Conservation (phyloP, 179 eudicot species). For the Pouteria campechiana region DNA sequence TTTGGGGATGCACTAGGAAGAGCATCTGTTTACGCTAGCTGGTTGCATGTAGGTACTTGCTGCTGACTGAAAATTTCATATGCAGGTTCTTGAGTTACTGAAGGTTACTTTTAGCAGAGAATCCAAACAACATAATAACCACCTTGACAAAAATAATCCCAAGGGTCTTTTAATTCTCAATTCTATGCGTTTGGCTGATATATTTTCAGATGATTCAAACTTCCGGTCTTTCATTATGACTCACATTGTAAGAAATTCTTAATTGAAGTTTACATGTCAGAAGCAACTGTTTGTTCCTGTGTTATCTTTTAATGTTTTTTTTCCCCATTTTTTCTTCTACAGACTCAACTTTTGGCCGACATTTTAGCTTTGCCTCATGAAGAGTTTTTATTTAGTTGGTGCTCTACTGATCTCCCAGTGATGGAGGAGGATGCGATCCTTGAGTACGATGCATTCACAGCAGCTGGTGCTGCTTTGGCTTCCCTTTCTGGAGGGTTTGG, state of each 20-base stretch:
- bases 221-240: constrained; percentile 61
- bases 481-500: too few relatives aligned
- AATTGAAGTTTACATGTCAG: constrained; percentile 1
- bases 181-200: constrained; percentile 80
- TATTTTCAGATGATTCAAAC: constrained; percentile 97
- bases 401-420: constrained; percentile 65
- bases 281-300: too few relatives aligned
- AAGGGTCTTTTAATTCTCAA: constrained; percentile 80
- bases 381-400: constrained; percentile 84
- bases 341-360: constrained; percentile 73
- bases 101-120: constrained; percentile 49
- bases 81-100: constrained; percentile 67
- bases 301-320: too few relatives aligned
- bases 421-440: constrained; percentile 69
- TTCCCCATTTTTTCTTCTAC: constrained; percentile 9
- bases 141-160: constrained; percentile 37
- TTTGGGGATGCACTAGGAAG: background rate
- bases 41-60: background rate
- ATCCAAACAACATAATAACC: constrained; percentile 16
- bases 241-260: constrained; percentile 53
- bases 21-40: background rate
- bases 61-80: too few relatives aligned
- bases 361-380: constrained; percentile 56
- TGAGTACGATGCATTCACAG: constrained; percentile 60
- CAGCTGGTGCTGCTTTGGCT: constrained; percentile 55